Base-by-base conservation (phyloP, 345 rosid species). In the Fremontodendron californicum region DNA sequence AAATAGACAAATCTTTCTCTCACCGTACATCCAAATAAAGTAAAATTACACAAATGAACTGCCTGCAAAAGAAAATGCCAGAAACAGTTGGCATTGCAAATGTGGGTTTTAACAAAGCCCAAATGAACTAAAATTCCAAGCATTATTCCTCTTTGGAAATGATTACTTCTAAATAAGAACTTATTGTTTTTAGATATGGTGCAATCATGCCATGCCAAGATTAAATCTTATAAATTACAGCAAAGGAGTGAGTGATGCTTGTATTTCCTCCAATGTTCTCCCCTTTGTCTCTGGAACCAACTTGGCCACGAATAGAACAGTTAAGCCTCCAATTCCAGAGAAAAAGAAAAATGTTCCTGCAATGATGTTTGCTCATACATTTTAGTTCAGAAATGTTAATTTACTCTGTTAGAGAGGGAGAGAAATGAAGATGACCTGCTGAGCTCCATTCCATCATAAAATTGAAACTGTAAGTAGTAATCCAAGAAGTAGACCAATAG, bases 281-380 rank as follows among this genome's bases (percentile, higher is more conserved):
- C 90, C 92, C 74, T 84, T 89, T 6, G 90, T 91, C 84, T 91
- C 93, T 2, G 92, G 89, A 5, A 88, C 89, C 66, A 85, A 15
- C 75, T 75, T 80, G 40, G 83, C 80, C 0, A 85, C 75, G 61
- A 89, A 91, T 25, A 80, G 1, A n/a, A 88, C 61, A 11, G 87
- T 62, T 42, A 58, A 25, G 6, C 74, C 85, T 39, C 81, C 80
- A 1, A 83, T 33, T 54, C 45, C 78, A 3, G 83, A 81, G 37
- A 82, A 88, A 15, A 87, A 19, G 77, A 83, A 85, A 76, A 86
- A 83, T 77, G 88, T 83, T 66, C 89, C 89, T 87, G 62, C 65
- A 81, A 33, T 39, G 8, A 9, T 16, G 19, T 11, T 25, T 18
- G 54, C n/a, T 18, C 60, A 27, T 11, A 60, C 3, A 42, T 21